Base-by-base conservation (phyloP, 169 alveolate species). In the Eimeria maxima region DNA sequence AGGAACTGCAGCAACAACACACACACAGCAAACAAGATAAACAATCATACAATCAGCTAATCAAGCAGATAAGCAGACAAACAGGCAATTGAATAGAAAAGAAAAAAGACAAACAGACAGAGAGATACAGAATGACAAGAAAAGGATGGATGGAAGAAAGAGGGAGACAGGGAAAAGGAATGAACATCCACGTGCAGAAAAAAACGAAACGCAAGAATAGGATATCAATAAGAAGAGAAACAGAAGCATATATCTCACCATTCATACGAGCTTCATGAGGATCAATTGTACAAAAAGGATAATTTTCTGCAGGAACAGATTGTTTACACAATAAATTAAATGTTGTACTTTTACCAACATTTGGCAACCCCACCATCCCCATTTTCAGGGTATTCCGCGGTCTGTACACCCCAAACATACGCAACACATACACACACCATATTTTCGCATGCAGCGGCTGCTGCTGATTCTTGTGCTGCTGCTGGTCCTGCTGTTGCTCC, bases 321-420 rank as follows among this genome's bases (percentile, higher is more conserved):
- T 98, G 98, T 96, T 99, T 99, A 38, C 99, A 98, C n/a, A 99
- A 97, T 53, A 99, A 97, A 97, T 99, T 99, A 98, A 99, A 99
- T 29, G 99, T 99, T 27, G 97, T 95, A 67, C 96, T 95, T 57
- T 96, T 96, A 44, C 99, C 99, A 18, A 99, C 99, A 96, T 99
- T 99, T 13, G 99, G 99, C 60, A 99, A 97, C 24, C 99, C 99
- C 20, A 99, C 99, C 42, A 99, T 97, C 47, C 99, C 99, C 99
- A 99, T 99, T 95, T 98, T 99, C 47, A 99, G 97, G 80, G 98
- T 98, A 81, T 98, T 98, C 73, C 97, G 97, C 27, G 99, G 99
- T 95, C 99, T 87, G 88, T 24, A 78, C 27, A 73, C 16, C 13
- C 44, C n/a, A 29, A 33, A 33, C 84, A 73, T 11, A 44, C 42